Evolutionary conservation across 768 basidiomycete genomes (phyloP).

Genomic region (Pleurotus djamor): DNA sequence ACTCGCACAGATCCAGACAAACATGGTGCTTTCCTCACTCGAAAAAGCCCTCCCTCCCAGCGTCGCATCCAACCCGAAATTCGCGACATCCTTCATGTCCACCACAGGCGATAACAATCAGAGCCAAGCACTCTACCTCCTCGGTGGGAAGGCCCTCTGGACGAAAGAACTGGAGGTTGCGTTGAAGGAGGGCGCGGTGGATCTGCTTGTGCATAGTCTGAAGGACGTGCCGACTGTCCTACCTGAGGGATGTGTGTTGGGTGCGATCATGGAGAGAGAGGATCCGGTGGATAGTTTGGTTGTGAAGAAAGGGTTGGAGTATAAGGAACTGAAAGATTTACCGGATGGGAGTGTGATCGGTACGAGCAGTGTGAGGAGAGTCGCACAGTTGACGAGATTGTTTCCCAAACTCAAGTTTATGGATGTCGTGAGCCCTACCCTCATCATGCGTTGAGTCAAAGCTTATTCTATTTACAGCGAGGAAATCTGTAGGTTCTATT

Average conservation of each 20-base stretch:
- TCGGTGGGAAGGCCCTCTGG: constrained; percentile 94
- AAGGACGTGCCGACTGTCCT: constrained; percentile 94
- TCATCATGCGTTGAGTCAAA: background rate
- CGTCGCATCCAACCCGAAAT: constrained; percentile 28
- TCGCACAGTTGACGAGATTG: constrained; percentile 82
- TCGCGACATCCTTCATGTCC: constrained; percentile 45
- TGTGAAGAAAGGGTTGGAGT: constrained; percentile 67
- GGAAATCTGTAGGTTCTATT: constrained; percentile 76
- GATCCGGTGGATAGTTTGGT: constrained; percentile 89
- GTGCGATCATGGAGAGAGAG: constrained; percentile 83
- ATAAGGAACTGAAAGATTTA: constrained; percentile 76
- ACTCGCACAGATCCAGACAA: constrained; percentile 89
- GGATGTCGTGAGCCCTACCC: constrained; percentile 72
- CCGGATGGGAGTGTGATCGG: constrained; percentile 92
- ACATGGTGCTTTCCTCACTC: constrained; percentile 70
- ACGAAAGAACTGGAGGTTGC: constrained; percentile 94
- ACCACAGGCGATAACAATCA: constrained; percentile 92
- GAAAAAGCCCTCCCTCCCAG: constrained; percentile 49
- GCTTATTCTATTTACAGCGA: constrained; percentile 41
- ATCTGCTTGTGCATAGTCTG: constrained; percentile 89
- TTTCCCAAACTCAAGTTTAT: constrained; percentile 78
- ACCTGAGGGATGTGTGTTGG: constrained; percentile 82
- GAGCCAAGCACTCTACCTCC: constrained; percentile 77
- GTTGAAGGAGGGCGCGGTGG: constrained; percentile 67
- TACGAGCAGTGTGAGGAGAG: constrained; percentile 89